Conservation (phyloP, 805 yeast species). For the Cyberlindnera japonica region DNA sequence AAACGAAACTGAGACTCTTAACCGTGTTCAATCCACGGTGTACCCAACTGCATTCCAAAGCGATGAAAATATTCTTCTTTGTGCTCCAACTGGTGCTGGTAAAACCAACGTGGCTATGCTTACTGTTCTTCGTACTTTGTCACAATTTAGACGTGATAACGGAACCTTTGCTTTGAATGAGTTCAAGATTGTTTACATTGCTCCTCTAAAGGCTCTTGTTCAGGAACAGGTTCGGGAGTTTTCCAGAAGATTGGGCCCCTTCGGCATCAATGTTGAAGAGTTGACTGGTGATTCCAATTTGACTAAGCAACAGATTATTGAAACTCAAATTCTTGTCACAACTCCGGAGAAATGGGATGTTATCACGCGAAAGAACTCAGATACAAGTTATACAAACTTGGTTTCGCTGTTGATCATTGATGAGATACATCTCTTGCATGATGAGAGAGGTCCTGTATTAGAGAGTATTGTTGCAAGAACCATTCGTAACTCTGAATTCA, state of each 20-base stretch:
- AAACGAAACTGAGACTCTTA: conserved; percentile 61
- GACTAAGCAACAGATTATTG: conserved; percentile 67
- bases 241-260: conserved; percentile 57
- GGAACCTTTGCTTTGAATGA: conserved; percentile 50
- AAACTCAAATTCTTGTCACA: conserved; percentile 81
- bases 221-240: conserved; percentile 93
- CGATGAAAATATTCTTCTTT: conserved; percentile 71
- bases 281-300: conserved; percentile 86
- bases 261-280: conserved; percentile 74
- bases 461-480: conserved; percentile 85
- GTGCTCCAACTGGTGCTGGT: conserved; percentile 99
- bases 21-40: conserved; percentile 80
- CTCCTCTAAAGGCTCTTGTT: conserved; percentile 91
- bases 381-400: conserved; percentile 56
- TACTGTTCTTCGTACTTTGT: conserved; percentile 60
- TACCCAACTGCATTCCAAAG: conserved; percentile 71
- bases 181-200: conserved; percentile 81
- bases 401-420: conserved; percentile 79
- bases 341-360: conserved; percentile 99
- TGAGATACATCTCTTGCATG: conserved; percentile 90
- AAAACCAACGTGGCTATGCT: conserved; percentile 95
- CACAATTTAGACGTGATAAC: conserved; percentile 45
- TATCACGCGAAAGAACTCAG: conserved; percentile 77
- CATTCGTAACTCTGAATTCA: conserved; percentile 41
- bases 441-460: conserved; percentile 91